Evolutionary conservation across 345 rosid genomes (phyloP).

Genomic region (Noccaea bulbosa): DNA sequence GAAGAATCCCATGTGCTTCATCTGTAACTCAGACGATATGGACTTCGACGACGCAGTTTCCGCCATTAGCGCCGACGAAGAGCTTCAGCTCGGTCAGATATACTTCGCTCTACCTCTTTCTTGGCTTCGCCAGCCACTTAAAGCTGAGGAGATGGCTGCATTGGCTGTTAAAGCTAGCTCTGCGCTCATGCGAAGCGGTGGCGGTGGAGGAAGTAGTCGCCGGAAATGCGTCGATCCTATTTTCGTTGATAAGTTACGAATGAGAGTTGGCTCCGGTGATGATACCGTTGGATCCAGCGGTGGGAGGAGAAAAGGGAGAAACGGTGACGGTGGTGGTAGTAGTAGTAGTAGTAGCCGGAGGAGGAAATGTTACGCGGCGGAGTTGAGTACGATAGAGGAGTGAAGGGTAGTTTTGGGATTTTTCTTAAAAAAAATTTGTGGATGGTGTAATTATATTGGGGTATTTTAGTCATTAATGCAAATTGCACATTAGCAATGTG

Average conservation of each 20-base stretch:
- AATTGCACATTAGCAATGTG: slow-evolving; percentile 38
- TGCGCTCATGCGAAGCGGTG: slow-evolving; percentile 54
- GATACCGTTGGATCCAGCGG: slow-evolving; percentile 36
- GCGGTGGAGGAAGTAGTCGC: slow-evolving; percentile 29
- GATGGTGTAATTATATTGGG: slow-evolving; percentile 39
- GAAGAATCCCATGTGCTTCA: slow-evolving; percentile 61
- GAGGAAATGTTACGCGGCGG: slow-evolving; percentile 53
- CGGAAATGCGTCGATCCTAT: slow-evolving; percentile 41
- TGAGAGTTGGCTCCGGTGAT: slow-evolving; percentile 31
- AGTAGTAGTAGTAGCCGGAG: slow-evolving; percentile 43
- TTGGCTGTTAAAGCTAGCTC: slow-evolving; percentile 96
- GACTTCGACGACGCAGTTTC: slow-evolving; percentile 81
- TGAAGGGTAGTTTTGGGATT: slow-evolving; percentile 50
- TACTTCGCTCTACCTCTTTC: slow-evolving; percentile 82
- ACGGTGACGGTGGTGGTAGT: slow-evolving; percentile 38
- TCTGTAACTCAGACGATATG: slow-evolving; percentile 96
- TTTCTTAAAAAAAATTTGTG: neutral
- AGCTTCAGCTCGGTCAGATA: slow-evolving; percentile 82
- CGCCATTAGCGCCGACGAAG: slow-evolving; percentile 68
- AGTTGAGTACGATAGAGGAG: slow-evolving; percentile 77
- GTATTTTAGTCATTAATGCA: slow-evolving; percentile 30
- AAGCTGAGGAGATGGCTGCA: slow-evolving; percentile 93
- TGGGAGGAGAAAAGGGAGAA: slow-evolving; percentile 33
- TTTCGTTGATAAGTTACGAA: slow-evolving; percentile 31
- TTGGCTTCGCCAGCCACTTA: slow-evolving; percentile 65